These are phyloP conservation scores for Hypoxylon sp. DNA, from an alignment of 2,329 filamentous ascomycete genomes.

Conservation along the genomic window DNA sequence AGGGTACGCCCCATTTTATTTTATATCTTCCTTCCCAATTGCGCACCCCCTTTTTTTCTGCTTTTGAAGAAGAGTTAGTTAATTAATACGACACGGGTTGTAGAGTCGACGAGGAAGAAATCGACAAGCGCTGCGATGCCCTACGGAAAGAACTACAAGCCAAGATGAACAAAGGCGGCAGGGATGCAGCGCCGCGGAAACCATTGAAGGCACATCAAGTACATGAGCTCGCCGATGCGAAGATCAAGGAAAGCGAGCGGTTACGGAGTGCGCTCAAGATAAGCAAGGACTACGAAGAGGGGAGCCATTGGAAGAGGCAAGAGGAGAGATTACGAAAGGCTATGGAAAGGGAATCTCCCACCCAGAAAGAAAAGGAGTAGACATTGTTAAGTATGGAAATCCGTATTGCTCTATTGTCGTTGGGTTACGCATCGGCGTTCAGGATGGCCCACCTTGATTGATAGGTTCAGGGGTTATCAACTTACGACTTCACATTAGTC, in stretches of 20 bases:
- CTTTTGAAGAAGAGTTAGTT: not conserved
- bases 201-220: constrained; percentile 92
- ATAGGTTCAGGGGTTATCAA: constrained; percentile 13
- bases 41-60: not conserved
- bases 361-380: constrained; percentile 34
- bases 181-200: constrained; percentile 60
- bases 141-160: constrained; percentile 75
- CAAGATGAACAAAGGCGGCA: constrained; percentile 65
- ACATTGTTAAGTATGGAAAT: not conserved
- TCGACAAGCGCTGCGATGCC: constrained; percentile 80
- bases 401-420: constrained; percentile 30
- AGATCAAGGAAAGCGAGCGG: constrained; percentile 94
- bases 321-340: constrained; percentile 75
- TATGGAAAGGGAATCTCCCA: constrained; percentile 58
- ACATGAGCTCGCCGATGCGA: constrained; percentile 95
- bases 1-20: constrained; percentile 67
- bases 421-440: constrained; percentile 41
- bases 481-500: constrained; percentile 10
- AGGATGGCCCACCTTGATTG: constrained; percentile 19
- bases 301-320: constrained; percentile 86
- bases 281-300: constrained; percentile 86
- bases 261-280: constrained; percentile 90
- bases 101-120: constrained; percentile 89
- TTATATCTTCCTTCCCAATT: not conserved
- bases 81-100: constrained; percentile 28